Evolutionary conservation across 192 early-diverging fungal genomes (phyloP).

Genomic region (Coemansia sp.): DNA sequence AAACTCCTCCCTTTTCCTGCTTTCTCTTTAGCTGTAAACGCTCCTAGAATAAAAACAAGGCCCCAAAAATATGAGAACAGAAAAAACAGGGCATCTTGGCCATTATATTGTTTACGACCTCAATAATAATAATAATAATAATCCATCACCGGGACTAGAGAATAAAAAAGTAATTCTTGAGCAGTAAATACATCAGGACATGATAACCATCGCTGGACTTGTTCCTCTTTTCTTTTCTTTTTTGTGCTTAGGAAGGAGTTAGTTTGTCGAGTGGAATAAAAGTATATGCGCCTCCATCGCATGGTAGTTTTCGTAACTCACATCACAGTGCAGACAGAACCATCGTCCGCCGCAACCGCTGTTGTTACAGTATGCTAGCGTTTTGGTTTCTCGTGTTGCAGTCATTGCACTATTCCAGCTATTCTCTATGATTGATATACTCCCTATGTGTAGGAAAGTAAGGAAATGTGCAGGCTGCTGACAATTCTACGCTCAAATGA

Average conservation of each 20-base stretch:
- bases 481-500: too few species aligned
- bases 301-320: conserved; percentile 44
- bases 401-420: not conserved
- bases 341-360: conserved; percentile 25
- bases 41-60: too few species aligned
- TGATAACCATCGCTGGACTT: not conserved
- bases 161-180: not conserved
- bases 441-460: too few species aligned
- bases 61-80: too few species aligned
- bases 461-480: too few species aligned
- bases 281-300: conserved; percentile 36
- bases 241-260: not conserved
- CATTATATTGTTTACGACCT: too few species aligned
- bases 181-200: conserved; percentile 1
- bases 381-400: not conserved
- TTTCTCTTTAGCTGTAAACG: not conserved
- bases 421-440: not conserved
- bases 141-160: too few species aligned
- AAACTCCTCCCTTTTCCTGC: not conserved
- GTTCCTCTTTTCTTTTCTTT: not conserved
- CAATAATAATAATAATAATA: too few species aligned
- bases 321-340: conserved; percentile 47
- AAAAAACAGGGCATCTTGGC: too few species aligned
- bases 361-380: not conserved
- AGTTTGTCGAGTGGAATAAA: conserved; percentile 14